Conservation (phyloP, 208 protist species). For the Acanthamoeba castellanii region DNA sequence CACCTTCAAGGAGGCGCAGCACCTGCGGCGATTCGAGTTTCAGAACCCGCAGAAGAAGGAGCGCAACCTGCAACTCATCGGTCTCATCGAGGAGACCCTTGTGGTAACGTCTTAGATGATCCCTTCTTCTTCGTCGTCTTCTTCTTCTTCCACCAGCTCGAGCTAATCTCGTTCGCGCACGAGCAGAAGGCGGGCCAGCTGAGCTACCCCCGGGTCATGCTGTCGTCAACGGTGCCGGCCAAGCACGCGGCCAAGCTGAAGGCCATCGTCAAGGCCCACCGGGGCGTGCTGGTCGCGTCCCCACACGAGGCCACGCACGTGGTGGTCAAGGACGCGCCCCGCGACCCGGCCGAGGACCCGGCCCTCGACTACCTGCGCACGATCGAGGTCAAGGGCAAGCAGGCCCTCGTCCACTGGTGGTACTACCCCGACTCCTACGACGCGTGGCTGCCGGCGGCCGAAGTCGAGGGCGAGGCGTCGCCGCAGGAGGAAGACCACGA, state of each 20-base stretch:
- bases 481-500: too few relatives aligned
- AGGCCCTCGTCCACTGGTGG: constrained; percentile 81
- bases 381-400: constrained; percentile 62
- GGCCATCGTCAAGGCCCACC: constrained; percentile 9
- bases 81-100: constrained; percentile 14
- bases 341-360: background rate
- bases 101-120: constrained; percentile 6
- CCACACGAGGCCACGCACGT: constrained; percentile 15
- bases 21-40: constrained; percentile 76
- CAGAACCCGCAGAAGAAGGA: background rate
- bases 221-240: constrained; percentile 7
- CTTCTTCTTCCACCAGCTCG: constrained; percentile 76
- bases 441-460: constrained; percentile 66
- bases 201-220: background rate
- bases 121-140: background rate
- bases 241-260: constrained; percentile 43
- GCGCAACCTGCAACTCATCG: constrained; percentile 74
- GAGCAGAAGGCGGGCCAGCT: background rate
- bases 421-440: constrained; percentile 83
- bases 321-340: background rate
- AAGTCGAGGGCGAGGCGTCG: constrained; percentile 70
- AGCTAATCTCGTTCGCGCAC: constrained; percentile 21
- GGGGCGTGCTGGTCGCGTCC: background rate
- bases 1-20: constrained; percentile 70
- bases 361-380: constrained; percentile 77